Percentiles rank a stretch among this genome's conserved stretches.
These are phyloP conservation scores for Jimgerdemannia flammicorona DNA, from an alignment of 192 early-diverging fungal species.

Conservation along the genomic window DNA sequence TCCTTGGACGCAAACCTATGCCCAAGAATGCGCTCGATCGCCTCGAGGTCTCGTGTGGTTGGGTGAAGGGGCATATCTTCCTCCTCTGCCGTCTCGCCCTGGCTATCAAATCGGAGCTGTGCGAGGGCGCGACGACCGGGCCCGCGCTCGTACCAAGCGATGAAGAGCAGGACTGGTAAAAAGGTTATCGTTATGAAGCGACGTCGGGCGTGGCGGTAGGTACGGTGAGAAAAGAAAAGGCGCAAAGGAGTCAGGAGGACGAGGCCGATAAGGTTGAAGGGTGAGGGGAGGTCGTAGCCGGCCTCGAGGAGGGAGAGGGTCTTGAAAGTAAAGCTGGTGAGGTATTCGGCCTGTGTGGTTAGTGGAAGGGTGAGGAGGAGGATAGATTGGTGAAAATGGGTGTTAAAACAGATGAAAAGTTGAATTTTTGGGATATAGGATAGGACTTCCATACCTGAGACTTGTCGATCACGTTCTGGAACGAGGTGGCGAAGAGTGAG, in stretches of 20 bases:
- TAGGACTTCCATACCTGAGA: conserved; percentile 1
- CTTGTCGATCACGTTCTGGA: conserved; percentile 4
- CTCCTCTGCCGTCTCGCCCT: no score
- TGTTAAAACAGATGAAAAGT: neutral
- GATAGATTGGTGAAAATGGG: neutral
- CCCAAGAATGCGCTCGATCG: no score
- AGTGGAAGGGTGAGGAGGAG: neutral
- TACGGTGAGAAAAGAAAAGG: neutral
- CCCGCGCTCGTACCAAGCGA: conserved; percentile 5
- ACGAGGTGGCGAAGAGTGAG: conserved; percentile 11
- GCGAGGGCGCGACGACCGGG: neutral
- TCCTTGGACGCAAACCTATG: no score
- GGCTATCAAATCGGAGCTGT: no score
- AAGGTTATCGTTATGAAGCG: neutral
- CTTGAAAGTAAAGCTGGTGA: conserved; percentile 5
- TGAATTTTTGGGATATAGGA: neutral
- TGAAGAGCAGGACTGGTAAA: neutral
- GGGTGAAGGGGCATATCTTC: no score
- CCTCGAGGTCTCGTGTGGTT: no score
- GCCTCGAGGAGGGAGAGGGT: conserved; percentile 7
- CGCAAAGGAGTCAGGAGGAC: neutral
- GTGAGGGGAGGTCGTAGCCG: conserved; percentile 2
- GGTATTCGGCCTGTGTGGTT: conserved; percentile 8
- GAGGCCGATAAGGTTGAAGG: conserved; percentile 7
- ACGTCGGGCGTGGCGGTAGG: neutral